Conservation (phyloP, 805 yeast species). For the Lipomyces anomalus region DNA sequence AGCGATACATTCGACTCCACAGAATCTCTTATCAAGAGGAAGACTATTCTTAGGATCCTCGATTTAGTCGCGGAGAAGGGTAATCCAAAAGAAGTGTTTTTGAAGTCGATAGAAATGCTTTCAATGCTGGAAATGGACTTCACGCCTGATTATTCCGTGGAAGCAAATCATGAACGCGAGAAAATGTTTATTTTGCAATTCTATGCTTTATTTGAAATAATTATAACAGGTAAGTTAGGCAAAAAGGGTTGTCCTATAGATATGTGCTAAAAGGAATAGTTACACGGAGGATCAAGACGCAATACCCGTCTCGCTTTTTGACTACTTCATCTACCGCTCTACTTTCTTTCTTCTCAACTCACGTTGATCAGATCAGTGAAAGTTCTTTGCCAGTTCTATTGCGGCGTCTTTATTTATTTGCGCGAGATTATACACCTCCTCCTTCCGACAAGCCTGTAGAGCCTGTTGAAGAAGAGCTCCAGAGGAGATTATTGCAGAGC, state of each 20-base stretch:
- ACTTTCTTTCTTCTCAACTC: constrained; percentile 46
- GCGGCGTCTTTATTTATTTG: constrained; percentile 54
- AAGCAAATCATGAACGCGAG: constrained; percentile 18
- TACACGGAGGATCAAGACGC: constrained; percentile 51
- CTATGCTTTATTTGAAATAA: constrained; percentile 61
- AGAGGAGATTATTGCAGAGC: constrained; percentile 58
- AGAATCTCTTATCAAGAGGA: background rate
- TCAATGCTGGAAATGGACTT: constrained; percentile 33
- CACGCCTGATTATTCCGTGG: constrained; percentile 25
- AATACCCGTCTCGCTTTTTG: constrained; percentile 74
- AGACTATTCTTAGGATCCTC: constrained; percentile 45
- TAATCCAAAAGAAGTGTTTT: constrained; percentile 72
- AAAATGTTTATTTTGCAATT: constrained; percentile 48
- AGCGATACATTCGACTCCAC: constrained; percentile 9
- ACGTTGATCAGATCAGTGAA: constrained; percentile 33
- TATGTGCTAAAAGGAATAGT: too few species aligned
- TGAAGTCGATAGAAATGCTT: constrained; percentile 65
- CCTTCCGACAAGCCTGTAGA: constrained; percentile 43
- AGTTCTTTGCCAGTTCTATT: constrained; percentile 41
- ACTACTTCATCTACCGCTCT: constrained; percentile 60
- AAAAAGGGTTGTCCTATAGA: too few species aligned
- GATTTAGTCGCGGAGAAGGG: constrained; percentile 62
- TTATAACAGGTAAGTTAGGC: constrained; percentile 36
- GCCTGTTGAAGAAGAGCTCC: constrained; percentile 42
- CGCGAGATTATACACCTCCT: constrained; percentile 47